phyloP scores from a whole-genome alignment of 2,329 filamentous ascomycete genomes.

The Xylariales sp. region DNA sequence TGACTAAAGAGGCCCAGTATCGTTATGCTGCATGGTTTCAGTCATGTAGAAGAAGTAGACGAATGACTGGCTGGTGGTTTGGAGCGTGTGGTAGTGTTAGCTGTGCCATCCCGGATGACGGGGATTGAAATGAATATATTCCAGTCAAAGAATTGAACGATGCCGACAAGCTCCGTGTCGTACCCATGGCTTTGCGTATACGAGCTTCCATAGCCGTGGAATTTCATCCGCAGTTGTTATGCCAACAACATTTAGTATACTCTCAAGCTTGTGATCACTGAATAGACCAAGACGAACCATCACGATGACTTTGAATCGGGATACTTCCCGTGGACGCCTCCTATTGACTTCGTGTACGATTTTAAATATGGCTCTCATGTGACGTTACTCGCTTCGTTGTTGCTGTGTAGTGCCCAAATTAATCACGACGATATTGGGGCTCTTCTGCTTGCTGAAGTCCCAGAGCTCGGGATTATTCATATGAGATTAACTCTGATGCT shows the following conservation, averaged over 20 bases:
- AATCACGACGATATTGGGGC: conserved; percentile 40
- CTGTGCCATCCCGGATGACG: conserved; percentile 34
- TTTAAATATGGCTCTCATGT: conserved; percentile 33
- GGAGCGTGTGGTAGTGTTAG: conserved; percentile 29
- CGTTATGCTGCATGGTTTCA: conserved; percentile 58
- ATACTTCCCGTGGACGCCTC: conserved; percentile 42
- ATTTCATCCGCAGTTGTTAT: conserved; percentile 51
- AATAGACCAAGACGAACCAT: conserved; percentile 30
- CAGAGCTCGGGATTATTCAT: conserved; percentile 37
- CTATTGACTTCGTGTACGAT: conserved; percentile 38
- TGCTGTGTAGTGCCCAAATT: conserved; percentile 44
- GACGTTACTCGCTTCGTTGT: conserved; percentile 37
- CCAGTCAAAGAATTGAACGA: conserved; percentile 50
- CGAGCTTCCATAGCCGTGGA: conserved; percentile 43
- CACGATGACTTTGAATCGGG: conserved; percentile 40
- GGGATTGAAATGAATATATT: conserved; percentile 34
- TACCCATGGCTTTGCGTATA: conserved; percentile 44
- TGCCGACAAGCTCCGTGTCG: conserved; percentile 43
- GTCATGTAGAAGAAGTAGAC: conserved; percentile 59
- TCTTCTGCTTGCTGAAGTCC: conserved; percentile 37
- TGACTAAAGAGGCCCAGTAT: conserved; percentile 35
- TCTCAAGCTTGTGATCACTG: not conserved
- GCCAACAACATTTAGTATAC: not conserved
- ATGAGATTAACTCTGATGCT: conserved; percentile 1
- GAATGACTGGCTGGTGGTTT: conserved; percentile 36